These are phyloP conservation scores for Pugionium dolabratum DNA, from an alignment of 345 rosid genomes.

Conservation along the genomic window DNA sequence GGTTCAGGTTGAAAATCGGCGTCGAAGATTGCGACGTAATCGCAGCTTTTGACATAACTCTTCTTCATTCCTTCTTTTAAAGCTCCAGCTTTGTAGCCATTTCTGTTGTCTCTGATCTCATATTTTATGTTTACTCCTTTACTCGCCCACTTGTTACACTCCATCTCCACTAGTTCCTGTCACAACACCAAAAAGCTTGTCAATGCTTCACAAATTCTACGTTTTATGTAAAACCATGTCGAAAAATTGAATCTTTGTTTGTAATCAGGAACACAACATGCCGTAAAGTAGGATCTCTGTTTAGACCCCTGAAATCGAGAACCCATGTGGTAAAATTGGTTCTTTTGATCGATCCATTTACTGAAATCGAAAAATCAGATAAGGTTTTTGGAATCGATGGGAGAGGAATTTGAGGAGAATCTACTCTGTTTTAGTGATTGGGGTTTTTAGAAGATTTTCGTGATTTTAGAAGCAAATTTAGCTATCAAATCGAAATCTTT, in stretches of 20 bases:
- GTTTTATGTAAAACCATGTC: not conserved
- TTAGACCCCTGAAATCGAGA: not conserved
- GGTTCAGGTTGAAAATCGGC: slow-evolving; percentile 99
- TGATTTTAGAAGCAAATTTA: not conserved
- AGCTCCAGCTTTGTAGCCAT: slow-evolving; percentile 94
- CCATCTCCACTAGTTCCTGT: slow-evolving; percentile 83
- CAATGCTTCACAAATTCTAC: not conserved
- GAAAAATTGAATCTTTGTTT: not conserved
- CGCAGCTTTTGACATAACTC: slow-evolving; percentile 79
- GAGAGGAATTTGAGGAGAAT: not conserved
- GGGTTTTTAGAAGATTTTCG: not conserved
- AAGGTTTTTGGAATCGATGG: too few relatives aligned
- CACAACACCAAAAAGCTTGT: not conserved
- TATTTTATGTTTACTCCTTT: slow-evolving; percentile 91
- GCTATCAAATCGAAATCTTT: too few relatives aligned
- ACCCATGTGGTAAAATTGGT: slow-evolving; percentile 8
- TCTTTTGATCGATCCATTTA: not conserved
- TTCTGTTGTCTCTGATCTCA: slow-evolving; percentile 81
- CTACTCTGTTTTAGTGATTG: not conserved
- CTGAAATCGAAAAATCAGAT: not conserved
- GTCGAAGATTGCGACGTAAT: slow-evolving; percentile 86
- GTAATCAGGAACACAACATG: too few relatives aligned
- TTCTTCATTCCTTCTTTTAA: slow-evolving; percentile 91
- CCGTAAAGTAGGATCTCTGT: too few relatives aligned
- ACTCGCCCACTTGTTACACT: slow-evolving; percentile 94